Percentiles rank a stretch among this genome's conserved stretches.
These are phyloP conservation scores for Phytophthora quininea DNA, from an alignment of 352 stramenopile species.

Conservation along the genomic window DNA sequence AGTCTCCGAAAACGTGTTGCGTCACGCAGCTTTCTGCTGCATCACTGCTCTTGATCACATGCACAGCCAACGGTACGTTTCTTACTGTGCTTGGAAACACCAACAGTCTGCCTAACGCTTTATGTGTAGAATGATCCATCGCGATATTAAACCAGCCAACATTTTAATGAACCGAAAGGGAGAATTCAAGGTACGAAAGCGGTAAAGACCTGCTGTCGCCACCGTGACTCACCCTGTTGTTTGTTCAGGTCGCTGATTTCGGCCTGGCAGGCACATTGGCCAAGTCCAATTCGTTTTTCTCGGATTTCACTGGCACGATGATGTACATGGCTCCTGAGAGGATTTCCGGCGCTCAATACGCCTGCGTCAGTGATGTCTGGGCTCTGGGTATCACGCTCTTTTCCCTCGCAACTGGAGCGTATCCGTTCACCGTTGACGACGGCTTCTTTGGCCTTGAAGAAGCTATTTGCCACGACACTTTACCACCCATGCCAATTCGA, in stretches of 20 bases:
- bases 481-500: constrained; percentile 74
- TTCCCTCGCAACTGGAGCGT: constrained; percentile 59
- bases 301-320: constrained; percentile 91
- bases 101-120: too few relatives aligned
- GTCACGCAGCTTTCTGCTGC: constrained; percentile 83
- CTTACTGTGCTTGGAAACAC: background rate
- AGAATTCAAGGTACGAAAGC: constrained; percentile 74
- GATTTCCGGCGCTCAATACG: constrained; percentile 89
- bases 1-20: constrained; percentile 63
- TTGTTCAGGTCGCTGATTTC: constrained; percentile 73
- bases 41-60: constrained; percentile 86
- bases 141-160: constrained; percentile 92
- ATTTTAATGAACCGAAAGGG: constrained; percentile 86
- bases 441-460: constrained; percentile 88
- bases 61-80: constrained; percentile 67
- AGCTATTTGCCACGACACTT: constrained; percentile 74
- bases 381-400: constrained; percentile 80
- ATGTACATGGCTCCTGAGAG: constrained; percentile 96
- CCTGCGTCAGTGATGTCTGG: constrained; percentile 81
- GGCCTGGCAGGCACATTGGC: constrained; percentile 76
- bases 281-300: constrained; percentile 83
- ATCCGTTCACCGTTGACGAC: constrained; percentile 77
- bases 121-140: constrained; percentile 71
- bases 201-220: background rate
- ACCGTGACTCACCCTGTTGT: background rate